phyloP scores from a whole-genome alignment of 1,284 basidiomycete species.

The Xerocomus cyaneibrunnescens region DNA sequence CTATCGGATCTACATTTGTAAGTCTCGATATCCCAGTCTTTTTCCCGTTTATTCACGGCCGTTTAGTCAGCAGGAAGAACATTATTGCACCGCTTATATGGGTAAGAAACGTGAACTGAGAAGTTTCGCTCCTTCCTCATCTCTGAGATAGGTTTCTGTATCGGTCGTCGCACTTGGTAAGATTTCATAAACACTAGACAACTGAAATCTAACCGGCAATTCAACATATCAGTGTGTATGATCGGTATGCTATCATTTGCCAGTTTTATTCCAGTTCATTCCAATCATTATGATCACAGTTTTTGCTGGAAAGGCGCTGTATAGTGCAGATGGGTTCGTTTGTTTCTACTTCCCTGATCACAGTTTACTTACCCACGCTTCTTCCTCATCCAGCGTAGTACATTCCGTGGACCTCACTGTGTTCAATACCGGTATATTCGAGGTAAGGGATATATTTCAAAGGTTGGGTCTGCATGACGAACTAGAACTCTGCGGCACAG shows the following conservation, averaged over 20 bases:
- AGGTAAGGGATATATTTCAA: not conserved
- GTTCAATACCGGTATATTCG: not conserved
- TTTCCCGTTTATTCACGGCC: not conserved
- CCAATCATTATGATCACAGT: not conserved
- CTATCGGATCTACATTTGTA: too few species aligned
- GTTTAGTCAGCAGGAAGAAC: not conserved
- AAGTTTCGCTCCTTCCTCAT: not conserved
- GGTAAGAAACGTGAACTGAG: not conserved
- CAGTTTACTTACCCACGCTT: not conserved
- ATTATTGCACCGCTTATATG: not conserved
- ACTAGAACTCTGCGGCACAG: not conserved
- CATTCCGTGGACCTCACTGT: not conserved
- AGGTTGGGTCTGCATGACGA: not conserved
- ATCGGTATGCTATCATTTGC: not conserved
- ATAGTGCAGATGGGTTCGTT: not conserved
- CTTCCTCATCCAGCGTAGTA: not conserved
- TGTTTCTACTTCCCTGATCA: not conserved
- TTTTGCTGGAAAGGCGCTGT: not conserved
- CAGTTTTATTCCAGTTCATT: not conserved
- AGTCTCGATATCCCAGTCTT: not conserved
- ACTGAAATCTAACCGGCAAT: not conserved
- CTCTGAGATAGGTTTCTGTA: not conserved
- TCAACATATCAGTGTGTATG: not conserved
- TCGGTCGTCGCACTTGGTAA: slow-evolving; percentile 3
- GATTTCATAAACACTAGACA: not conserved